Base-by-base conservation (phyloP, 345 rosid species). In the Citrus medica region DNA sequence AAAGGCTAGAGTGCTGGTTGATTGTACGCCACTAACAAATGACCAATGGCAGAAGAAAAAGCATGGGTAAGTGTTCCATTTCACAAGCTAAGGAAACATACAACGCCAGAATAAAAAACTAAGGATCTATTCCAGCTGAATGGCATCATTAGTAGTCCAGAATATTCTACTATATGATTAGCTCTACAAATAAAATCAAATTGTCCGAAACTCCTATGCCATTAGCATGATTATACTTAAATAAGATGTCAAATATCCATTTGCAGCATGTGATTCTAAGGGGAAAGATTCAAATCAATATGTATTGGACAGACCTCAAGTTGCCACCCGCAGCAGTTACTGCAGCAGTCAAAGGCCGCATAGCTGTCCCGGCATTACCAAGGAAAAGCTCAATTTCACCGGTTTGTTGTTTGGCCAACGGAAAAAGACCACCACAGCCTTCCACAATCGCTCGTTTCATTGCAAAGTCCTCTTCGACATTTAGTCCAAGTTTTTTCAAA, bases 301-400 rank as follows among this genome's bases (percentile, higher is more conserved):
- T 46, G 16, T 46, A 67, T 12, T 16, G 56, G 33, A 60, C 48
- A 53, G 59, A 96, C 98, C 97, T 89, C 22, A 96, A 90, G 77
- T 90, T 91, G 60, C 98, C 99, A 81, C 98, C 98, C 0, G 98
- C 98, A 76, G 89, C 97, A 53, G 93, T 88, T 77, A 96, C 90
- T 27, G 97, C 95, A 83, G 97, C 97, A 4, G 98, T 96, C 83
- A 96, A 84, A 37, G 98, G 98, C 32, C 98, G 97, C 97, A 96
- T 94, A 22, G 99, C 97, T 12, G 98, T 96, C 80, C 98, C 97
- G 3, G 97, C 98, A 85, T 96, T 94, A 46, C 99, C 98, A 4
- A 96, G 95, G 92, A 92, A 96, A 84, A 96, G 91, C 81, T 88
- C 88, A 24, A 94, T 79, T 82, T 87, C 92, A 55, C 82, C 78